These are phyloP conservation scores for Imleria badia DNA, from an alignment of 768 basidiomycete species.

Conservation along the genomic window DNA sequence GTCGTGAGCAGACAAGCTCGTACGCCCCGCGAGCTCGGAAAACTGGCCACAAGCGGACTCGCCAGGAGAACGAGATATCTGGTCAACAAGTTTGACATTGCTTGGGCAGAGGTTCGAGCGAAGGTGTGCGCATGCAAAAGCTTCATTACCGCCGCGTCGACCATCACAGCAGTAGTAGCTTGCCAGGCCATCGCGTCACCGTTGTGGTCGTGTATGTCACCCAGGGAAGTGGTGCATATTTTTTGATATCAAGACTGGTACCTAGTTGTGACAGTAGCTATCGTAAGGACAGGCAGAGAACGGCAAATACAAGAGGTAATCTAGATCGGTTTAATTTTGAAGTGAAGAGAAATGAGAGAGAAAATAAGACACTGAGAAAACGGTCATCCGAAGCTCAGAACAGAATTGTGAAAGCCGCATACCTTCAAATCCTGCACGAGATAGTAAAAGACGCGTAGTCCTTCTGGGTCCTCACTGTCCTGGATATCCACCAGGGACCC, in stretches of 20 bases:
- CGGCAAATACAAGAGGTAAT: no score
- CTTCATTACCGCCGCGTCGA: constrained; percentile 65
- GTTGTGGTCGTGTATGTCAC: not conserved
- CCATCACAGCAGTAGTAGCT: constrained; percentile 52
- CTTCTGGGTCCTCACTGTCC: constrained; percentile 96
- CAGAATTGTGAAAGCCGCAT: constrained; percentile 19
- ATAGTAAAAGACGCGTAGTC: constrained; percentile 97
- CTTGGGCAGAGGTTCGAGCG: constrained; percentile 72
- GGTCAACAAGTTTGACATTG: constrained; percentile 68
- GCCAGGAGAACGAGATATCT: constrained; percentile 70
- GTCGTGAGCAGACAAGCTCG: constrained; percentile 56
- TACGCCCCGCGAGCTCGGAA: constrained; percentile 73
- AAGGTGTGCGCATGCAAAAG: constrained; percentile 79
- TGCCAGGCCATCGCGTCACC: constrained; percentile 36
- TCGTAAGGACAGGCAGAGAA: no score
- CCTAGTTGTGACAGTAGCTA: no score
- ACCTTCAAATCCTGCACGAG: constrained; percentile 97
- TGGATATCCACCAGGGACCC: constrained; percentile 96
- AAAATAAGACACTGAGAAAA: constrained; percentile 86
- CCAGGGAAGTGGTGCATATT: not conserved
- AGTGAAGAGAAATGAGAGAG: constrained; percentile 96
- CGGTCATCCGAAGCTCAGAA: not conserved
- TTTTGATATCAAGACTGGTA: no score
- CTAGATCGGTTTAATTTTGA: constrained; percentile 99
- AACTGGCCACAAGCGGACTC: constrained; percentile 67